Conservation (phyloP, 768 basidiomycete species). For the Sarcodon aspratus region DNA sequence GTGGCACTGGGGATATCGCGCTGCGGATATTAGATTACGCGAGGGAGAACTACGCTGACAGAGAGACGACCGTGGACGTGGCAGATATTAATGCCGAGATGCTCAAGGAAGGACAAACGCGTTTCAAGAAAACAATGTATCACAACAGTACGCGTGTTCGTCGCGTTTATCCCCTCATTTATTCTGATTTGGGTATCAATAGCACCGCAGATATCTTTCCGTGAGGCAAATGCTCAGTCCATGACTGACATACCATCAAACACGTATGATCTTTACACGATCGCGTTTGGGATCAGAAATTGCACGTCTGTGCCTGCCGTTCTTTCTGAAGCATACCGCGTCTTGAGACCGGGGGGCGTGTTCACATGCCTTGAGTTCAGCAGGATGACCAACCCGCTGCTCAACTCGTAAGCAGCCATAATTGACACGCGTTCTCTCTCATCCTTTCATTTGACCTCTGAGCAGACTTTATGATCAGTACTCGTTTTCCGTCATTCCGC, state of each 20-base stretch:
- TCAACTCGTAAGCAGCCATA: slow-evolving; percentile 55
- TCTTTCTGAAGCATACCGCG: slow-evolving; percentile 80
- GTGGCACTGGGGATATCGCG: slow-evolving; percentile 97
- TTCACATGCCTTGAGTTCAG: slow-evolving; percentile 97
- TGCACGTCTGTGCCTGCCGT: slow-evolving; percentile 89
- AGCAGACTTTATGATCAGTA: slow-evolving; percentile 85
- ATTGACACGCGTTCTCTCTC: neutral
- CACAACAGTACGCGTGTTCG: slow-evolving; percentile 65
- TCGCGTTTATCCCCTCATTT: neutral
- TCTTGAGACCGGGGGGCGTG: slow-evolving; percentile 91
- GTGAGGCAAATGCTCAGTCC: slow-evolving; percentile 86
- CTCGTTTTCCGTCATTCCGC: slow-evolving; percentile 91
- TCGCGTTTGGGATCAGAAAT: slow-evolving; percentile 97
- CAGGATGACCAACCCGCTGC: slow-evolving; percentile 77
- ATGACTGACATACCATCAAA: slow-evolving; percentile 67
- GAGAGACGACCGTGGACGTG: slow-evolving; percentile 81
- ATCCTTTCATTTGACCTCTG: neutral
- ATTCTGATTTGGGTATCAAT: slow-evolving; percentile 4
- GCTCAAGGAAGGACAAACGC: slow-evolving; percentile 81
- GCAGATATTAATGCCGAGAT: slow-evolving; percentile 95
- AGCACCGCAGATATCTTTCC: slow-evolving; percentile 92
- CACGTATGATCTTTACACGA: slow-evolving; percentile 93
- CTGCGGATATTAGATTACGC: slow-evolving; percentile 87
- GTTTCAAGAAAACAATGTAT: slow-evolving; percentile 97
- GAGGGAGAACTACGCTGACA: slow-evolving; percentile 77